Percentiles rank a stretch among this genome's conserved stretches.
phyloP scores from a whole-genome alignment of 176 grass and related monocot genomes.

The Juncus effusus region DNA sequence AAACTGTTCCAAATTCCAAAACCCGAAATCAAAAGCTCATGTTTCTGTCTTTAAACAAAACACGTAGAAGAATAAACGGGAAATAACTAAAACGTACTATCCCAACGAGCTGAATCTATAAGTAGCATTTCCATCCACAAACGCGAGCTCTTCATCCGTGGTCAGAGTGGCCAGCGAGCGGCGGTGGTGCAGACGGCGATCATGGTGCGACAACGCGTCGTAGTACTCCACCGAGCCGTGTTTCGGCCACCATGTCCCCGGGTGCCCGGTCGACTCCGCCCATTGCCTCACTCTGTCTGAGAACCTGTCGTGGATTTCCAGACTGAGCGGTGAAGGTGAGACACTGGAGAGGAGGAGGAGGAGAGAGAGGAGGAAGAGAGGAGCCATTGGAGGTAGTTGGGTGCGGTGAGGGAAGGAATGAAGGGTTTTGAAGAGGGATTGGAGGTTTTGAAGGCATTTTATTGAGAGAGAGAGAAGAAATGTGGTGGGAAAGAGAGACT shows the following conservation, averaged over 20 bases:
- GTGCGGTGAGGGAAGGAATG: background rate
- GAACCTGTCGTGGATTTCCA: conserved; percentile 91
- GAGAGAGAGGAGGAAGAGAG: conserved; percentile 23
- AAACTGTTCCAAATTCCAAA: conserved; percentile 64
- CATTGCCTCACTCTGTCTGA: conserved; percentile 52
- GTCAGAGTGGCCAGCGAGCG: conserved; percentile 36
- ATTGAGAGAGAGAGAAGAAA: background rate
- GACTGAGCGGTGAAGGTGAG: conserved; percentile 30
- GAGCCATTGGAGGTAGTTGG: conserved; percentile 26
- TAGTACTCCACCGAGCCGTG: conserved; percentile 61
- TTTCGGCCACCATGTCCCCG: conserved; percentile 37
- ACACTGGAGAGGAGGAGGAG: background rate
- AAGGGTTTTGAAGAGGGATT: background rate
- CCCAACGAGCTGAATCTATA: conserved; percentile 39
- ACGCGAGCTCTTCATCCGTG: conserved; percentile 32
- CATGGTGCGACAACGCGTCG: conserved; percentile 54
- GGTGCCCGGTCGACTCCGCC: conserved; percentile 38
- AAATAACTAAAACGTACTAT: conserved; percentile 44
- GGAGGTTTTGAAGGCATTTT: background rate
- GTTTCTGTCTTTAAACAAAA: conserved; percentile 18
- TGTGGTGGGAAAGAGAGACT: conserved; percentile 14
- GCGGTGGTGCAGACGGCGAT: conserved; percentile 42
- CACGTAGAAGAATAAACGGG: background rate
- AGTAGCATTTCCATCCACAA: conserved; percentile 67
- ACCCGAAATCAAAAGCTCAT: conserved; percentile 26